phyloP scores from a whole-genome alignment of 345 rosid species.

The Rhodamnia argentea region DNA sequence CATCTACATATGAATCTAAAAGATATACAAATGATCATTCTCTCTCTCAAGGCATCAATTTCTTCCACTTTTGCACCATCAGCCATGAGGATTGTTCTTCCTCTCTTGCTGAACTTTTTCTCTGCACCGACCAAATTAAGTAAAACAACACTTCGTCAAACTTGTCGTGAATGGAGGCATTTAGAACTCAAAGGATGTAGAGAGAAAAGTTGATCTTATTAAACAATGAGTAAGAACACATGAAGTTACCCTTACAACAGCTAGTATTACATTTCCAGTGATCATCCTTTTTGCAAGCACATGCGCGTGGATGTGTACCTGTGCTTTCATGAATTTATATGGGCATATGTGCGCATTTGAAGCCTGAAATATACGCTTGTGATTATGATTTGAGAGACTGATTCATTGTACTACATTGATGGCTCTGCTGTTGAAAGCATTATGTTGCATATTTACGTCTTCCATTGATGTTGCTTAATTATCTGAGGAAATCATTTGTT shows the following conservation, averaged over 20 bases:
- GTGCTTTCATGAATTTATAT: neutral
- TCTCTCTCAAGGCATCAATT: conserved; percentile 53
- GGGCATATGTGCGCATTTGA: neutral
- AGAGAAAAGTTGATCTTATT: neutral
- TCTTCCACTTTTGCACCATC: conserved; percentile 83
- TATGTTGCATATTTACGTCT: neutral
- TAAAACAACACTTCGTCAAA: neutral
- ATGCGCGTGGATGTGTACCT: neutral
- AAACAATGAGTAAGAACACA: neutral
- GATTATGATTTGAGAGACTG: neutral
- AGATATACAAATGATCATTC: conserved; percentile 62
- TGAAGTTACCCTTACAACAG: neutral
- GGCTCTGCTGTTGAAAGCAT: neutral
- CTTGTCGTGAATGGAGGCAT: neutral
- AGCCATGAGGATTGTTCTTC: conserved; percentile 56
- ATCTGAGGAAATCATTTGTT: neutral
- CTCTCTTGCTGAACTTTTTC: conserved; percentile 62
- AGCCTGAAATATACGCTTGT: neutral
- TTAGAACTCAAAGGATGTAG: neutral
- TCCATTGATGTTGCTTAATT: neutral
- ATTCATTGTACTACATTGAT: neutral
- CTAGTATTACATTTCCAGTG: neutral
- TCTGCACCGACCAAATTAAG: conserved; percentile 34
- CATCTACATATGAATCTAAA: conserved; percentile 14
- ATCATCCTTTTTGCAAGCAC: neutral